Evolutionary conservation across 176 grass and related monocot species (phyloP).

Genomic region (Tillandsia leiboldiana): DNA sequence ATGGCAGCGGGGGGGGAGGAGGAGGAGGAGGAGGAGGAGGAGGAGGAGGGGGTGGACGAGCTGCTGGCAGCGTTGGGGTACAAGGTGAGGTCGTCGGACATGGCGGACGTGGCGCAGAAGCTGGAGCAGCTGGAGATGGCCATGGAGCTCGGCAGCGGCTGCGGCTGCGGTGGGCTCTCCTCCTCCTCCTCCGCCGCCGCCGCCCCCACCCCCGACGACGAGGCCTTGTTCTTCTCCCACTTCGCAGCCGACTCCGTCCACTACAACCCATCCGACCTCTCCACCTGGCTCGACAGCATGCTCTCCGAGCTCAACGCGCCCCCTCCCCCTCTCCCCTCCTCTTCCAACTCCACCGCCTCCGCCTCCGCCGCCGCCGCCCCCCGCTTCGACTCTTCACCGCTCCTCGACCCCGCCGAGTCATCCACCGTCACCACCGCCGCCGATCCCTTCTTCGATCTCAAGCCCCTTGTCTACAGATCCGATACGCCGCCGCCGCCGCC

Average conservation of each 20-base stretch:
- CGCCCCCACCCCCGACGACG: constrained; percentile 21
- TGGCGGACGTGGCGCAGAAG: constrained; percentile 95
- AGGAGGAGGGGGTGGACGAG: constrained; percentile 77
- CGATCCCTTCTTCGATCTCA: background rate
- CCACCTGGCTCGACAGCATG: constrained; percentile 79
- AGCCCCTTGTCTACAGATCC: background rate
- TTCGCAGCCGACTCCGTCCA: constrained; percentile 77
- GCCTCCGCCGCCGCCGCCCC: constrained; percentile 9
- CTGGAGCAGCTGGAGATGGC: constrained; percentile 99
- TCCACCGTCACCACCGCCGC: constrained; percentile 36
- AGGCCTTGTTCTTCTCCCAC: constrained; percentile 30
- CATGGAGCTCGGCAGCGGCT: constrained; percentile 51
- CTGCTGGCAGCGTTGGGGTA: constrained; percentile 81
- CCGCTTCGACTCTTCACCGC: constrained; percentile 19
- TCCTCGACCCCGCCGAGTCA: constrained; percentile 44
- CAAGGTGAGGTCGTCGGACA: constrained; percentile 89
- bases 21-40: constrained; percentile 8
- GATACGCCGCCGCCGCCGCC: constrained; percentile 24
- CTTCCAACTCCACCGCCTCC: background rate
- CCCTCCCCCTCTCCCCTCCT: constrained; percentile 44
- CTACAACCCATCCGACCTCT: constrained; percentile 79
- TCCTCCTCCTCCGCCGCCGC: background rate
- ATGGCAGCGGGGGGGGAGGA: constrained; percentile 11
- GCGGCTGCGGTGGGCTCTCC: background rate
- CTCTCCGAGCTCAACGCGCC: constrained; percentile 77